Base-by-base conservation (phyloP, 2,329 filamentous ascomycete genomes). In the Lecanicillium sp. region DNA sequence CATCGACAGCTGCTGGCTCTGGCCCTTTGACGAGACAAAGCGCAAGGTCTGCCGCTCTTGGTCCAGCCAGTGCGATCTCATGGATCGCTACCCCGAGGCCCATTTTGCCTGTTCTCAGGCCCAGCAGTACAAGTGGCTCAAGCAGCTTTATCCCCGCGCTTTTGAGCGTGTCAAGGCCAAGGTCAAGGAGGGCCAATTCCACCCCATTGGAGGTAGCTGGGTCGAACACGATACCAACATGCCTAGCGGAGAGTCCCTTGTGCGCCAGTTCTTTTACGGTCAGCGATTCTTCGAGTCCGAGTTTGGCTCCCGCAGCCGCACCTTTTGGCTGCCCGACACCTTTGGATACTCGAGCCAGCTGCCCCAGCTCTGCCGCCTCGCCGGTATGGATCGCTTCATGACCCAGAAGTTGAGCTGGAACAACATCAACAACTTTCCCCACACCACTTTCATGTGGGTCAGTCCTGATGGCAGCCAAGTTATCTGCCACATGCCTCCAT, bases 351-450 rank as follows among this genome's bases (percentile, higher is more conserved):
- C 90, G 0, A 86, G 86, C 42, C 93, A 98, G 67, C 78, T 98
- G 35, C 93, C 93, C 11, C 93, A 98, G 62, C 74, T 98, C 35
- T 97, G 90, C 63, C 86, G 91, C 3, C 73, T 96, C 23, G 87
- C 93, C n/a, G 91, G 90, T 17, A 97, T 98, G 93, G 87, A 81
- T 50, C 82, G 91, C 27, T 98, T 98, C 73, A 86, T 98, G 60
- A 98, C 93, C 0, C 93, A 98, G 67, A 98, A 98, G 71, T 75
- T 98, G 51, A 97, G 91, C 73, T 98, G 93, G 93, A 97, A 97
- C 73, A 97, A 97, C 65, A 97, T 97, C 77, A 97, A 97, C 71
- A 95, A 87, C 62, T 98, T 97, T 70, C 93, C 93, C 0, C 93
- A 97, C 63, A 97, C 93, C 5, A 97, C 93, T 0, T 98, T 98